phyloP scores from a whole-genome alignment of 495 filamentous ascomycete genomes.

The Penicillium taxi region DNA sequence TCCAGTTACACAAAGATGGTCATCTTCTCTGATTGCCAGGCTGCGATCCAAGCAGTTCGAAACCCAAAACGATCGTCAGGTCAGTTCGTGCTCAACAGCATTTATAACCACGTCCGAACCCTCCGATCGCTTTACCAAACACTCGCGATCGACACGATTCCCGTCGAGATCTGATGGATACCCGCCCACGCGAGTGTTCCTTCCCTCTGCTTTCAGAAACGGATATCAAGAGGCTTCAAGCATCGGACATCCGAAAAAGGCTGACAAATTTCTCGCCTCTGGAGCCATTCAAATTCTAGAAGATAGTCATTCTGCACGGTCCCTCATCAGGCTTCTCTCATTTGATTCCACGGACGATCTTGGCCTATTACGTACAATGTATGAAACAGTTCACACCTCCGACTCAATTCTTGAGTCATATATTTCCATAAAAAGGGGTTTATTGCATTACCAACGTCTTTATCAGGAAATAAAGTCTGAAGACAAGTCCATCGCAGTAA shows the following conservation, averaged over 20 bases:
- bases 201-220: background rate
- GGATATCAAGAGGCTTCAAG: constrained; percentile 1
- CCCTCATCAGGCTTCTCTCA: background rate
- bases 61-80: no score
- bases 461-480: background rate
- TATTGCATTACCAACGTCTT: background rate
- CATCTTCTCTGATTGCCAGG: no score
- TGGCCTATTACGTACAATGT: background rate
- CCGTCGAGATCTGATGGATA: no score
- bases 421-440: background rate
- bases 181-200: no score
- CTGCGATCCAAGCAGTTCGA: no score
- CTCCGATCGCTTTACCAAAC: no score
- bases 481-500: background rate
- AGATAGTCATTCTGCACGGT: background rate
- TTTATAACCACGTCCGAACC: no score
- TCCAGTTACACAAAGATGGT: no score
- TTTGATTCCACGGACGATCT: constrained; percentile 3
- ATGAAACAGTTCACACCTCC: background rate
- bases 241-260: background rate
- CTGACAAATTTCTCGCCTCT: background rate
- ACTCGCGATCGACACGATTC: no score
- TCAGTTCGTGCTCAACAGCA: no score
- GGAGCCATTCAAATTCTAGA: background rate
- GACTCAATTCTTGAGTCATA: background rate